These are phyloP conservation scores for Teunomyces panamensis DNA, from an alignment of 805 yeast species.

Conservation along the genomic window DNA sequence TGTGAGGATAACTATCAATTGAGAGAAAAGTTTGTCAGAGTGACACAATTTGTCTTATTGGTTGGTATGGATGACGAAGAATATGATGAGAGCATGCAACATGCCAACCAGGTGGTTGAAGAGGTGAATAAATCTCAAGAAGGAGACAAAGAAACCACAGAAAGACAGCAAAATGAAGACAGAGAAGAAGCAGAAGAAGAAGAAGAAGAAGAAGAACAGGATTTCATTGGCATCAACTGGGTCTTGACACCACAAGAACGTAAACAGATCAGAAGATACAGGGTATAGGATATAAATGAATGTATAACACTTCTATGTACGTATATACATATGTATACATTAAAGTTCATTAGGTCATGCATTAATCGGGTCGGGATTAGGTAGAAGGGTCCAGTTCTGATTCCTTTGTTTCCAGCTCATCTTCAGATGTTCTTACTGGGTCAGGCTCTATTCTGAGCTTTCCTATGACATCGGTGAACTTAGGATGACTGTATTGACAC, in stretches of 20 bases:
- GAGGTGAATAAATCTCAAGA: conserved; percentile 3
- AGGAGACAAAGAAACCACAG: neutral
- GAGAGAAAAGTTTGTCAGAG: conserved; percentile 73
- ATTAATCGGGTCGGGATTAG: neutral
- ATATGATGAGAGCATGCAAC: conserved; percentile 34
- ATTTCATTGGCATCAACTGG: conserved; percentile 52
- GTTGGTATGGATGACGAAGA: conserved; percentile 75
- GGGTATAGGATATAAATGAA: conserved; percentile 37
- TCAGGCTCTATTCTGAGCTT: conserved; percentile 45
- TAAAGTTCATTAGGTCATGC: neutral
- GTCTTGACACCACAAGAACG: conserved; percentile 75
- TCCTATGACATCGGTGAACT: conserved; percentile 48
- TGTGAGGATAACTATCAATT: conserved; percentile 70
- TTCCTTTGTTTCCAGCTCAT: neutral
- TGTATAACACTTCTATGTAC: conserved; percentile 3
- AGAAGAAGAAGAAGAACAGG: conserved; percentile 22
- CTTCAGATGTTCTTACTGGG: neutral
- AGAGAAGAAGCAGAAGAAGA: conserved; percentile 38
- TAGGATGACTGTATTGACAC: conserved; percentile 82
- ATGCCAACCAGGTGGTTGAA: conserved; percentile 11
- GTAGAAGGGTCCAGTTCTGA: neutral
- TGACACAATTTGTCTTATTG: conserved; percentile 80
- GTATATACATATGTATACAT: neutral
- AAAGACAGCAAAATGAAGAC: conserved; percentile 27
- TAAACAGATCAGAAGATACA: conserved; percentile 53